Evolutionary conservation across 2,329 filamentous ascomycete genomes (phyloP).

Genomic region (Fusarium chlamydosporum): DNA sequence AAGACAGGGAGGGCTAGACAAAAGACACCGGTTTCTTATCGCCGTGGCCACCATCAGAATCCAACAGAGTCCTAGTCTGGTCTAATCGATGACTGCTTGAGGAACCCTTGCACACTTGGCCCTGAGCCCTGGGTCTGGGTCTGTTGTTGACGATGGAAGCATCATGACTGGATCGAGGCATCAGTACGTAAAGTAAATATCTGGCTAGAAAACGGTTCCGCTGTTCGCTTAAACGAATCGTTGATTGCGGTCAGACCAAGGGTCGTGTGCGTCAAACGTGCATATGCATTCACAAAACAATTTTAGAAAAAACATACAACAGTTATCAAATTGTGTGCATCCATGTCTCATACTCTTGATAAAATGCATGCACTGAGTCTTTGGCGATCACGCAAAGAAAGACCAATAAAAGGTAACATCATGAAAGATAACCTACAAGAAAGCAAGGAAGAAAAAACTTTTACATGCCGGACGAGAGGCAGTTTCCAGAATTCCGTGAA

Average conservation of each 20-base stretch:
- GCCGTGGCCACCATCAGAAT: constrained; percentile 46
- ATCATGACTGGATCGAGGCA: constrained; percentile 20
- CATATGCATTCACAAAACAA: constrained; percentile 13
- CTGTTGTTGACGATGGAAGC: constrained; percentile 6
- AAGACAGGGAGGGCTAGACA: constrained; percentile 39
- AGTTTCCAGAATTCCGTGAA: constrained; percentile 37
- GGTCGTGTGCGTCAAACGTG: constrained; percentile 36
- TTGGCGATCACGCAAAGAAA: constrained; percentile 16
- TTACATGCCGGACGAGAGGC: constrained; percentile 29
- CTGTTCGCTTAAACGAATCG: constrained; percentile 38
- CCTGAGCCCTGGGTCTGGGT: constrained; percentile 16
- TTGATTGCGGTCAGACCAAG: constrained; percentile 34
- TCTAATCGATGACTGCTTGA: constrained; percentile 35
- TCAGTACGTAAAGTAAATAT: constrained; percentile 5
- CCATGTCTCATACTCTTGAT: constrained; percentile 4
- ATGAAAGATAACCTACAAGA: constrained; percentile 18
- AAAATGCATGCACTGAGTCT: constrained; percentile 1
- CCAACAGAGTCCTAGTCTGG: constrained; percentile 31
- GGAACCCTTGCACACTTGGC: constrained; percentile 27
- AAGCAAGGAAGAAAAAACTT: constrained; percentile 35
- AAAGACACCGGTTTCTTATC: constrained; percentile 54
- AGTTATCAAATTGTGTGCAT: constrained; percentile 5
- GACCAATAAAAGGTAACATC: constrained; percentile 17
- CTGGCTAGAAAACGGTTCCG: constrained; percentile 37
- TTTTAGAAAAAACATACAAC: constrained; percentile 13